Conservation (phyloP, 1,139 yeast species). For the Debaryomycetaceae sp. region DNA sequence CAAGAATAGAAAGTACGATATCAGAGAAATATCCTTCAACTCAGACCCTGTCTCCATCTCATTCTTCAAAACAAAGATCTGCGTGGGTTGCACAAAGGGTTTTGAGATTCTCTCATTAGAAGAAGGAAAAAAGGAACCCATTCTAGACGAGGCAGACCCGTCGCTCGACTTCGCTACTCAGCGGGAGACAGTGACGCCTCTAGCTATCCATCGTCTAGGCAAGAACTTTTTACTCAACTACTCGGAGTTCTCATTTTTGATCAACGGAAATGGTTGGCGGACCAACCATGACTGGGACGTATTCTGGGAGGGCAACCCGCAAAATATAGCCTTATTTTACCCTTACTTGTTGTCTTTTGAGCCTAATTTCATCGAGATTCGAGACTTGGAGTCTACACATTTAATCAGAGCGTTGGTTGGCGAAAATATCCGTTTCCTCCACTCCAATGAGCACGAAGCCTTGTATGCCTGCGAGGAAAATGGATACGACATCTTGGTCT, state of each 20-base stretch:
- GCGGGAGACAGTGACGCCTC: constrained; percentile 76
- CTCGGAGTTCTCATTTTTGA: constrained; percentile 90
- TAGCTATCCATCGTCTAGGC: constrained; percentile 86
- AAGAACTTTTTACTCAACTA: constrained; percentile 84
- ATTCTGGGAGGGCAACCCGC: constrained; percentile 96
- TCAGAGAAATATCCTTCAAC: constrained; percentile 74
- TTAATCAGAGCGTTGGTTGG: constrained; percentile 89
- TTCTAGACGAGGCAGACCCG: constrained; percentile 94
- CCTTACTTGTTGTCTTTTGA: constrained; percentile 93
- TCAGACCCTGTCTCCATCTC: constrained; percentile 92
- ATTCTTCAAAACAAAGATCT: constrained; percentile 79
- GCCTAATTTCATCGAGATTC: constrained; percentile 81
- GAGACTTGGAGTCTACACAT: constrained; percentile 87
- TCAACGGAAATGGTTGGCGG: constrained; percentile 95
- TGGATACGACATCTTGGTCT: constrained; percentile 88
- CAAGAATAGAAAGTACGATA: constrained; percentile 65
- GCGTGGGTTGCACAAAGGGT: constrained; percentile 95
- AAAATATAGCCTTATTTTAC: constrained; percentile 86
- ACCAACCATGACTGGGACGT: constrained; percentile 92
- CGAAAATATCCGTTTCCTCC: constrained; percentile 84
- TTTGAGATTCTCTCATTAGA: constrained; percentile 90
- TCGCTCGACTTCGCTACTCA: constrained; percentile 93
- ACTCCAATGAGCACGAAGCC: constrained; percentile 90
- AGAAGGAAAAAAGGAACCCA: constrained; percentile 68
- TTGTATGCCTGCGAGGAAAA: constrained; percentile 88